These are phyloP conservation scores for Fusarium clavum DNA, from an alignment of 2,329 filamentous ascomycete genomes.

Conservation along the genomic window DNA sequence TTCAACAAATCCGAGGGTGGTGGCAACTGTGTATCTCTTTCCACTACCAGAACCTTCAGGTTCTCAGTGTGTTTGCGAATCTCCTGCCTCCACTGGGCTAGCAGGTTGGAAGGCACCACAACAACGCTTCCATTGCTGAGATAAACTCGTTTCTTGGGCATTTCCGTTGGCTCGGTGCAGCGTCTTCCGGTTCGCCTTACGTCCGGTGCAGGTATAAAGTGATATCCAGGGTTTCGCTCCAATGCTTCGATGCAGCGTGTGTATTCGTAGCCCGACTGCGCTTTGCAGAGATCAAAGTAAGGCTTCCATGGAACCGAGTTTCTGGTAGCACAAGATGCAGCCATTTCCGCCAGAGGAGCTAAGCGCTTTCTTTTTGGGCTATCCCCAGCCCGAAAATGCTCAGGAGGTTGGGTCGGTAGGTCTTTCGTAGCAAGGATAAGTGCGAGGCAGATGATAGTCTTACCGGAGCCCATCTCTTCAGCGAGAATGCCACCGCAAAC, in stretches of 20 bases:
- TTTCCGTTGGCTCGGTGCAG: background rate
- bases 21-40: slow-evolving; percentile 67
- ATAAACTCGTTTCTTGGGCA: slow-evolving; percentile 63
- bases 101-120: slow-evolving; percentile 83
- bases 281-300: slow-evolving; percentile 66
- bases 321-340: slow-evolving; percentile 74
- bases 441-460: slow-evolving; percentile 87
- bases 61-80: slow-evolving; percentile 80
- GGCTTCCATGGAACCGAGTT: slow-evolving; percentile 77
- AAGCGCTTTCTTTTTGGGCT: slow-evolving; percentile 58
- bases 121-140: slow-evolving; percentile 79
- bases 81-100: slow-evolving; percentile 86
- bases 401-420: slow-evolving; percentile 74
- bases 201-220: slow-evolving; percentile 63
- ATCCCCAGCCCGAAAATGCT: slow-evolving; percentile 63
- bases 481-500: slow-evolving; percentile 81
- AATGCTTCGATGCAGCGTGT: slow-evolving; percentile 67
- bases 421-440: slow-evolving; percentile 80
- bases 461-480: slow-evolving; percentile 85
- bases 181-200: slow-evolving; percentile 46
- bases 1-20: slow-evolving; percentile 66
- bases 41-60: slow-evolving; percentile 73
- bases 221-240: slow-evolving; percentile 67
- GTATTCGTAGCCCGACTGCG: slow-evolving; percentile 61
- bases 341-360: slow-evolving; percentile 79